A percentile compares a stretch with the other conserved stretches of the same genome.
Evolutionary conservation across 768 basidiomycete genomes (phyloP).

Genomic region (Suillus subaureus): DNA sequence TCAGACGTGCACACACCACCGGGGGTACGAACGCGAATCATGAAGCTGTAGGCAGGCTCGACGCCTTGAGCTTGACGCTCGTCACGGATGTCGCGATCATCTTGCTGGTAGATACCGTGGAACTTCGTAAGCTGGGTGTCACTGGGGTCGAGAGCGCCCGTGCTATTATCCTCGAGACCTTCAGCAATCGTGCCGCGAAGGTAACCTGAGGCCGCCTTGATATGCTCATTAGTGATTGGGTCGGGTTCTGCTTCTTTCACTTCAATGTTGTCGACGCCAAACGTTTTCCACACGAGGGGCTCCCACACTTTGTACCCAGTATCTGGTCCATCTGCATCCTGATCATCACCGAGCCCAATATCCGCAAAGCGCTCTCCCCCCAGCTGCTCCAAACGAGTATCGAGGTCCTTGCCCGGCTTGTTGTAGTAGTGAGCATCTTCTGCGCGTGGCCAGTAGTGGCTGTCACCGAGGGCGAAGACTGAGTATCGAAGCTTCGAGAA

Average conservation of each 20-base stretch:
- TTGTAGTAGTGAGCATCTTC: conserved; percentile 99
- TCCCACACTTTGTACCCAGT: conserved; percentile 99
- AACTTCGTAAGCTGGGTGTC: conserved; percentile 98
- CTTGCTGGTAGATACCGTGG: conserved; percentile 95
- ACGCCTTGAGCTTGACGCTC: conserved; percentile 90
- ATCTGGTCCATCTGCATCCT: conserved; percentile 93
- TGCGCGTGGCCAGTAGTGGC: conserved; percentile 97
- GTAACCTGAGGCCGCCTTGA: conserved; percentile 94
- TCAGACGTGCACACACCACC: conserved; percentile 90
- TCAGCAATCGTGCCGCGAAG: conserved; percentile 94
- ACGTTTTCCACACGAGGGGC: conserved; percentile 86
- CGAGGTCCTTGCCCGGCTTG: conserved; percentile 91
- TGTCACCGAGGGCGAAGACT: conserved; percentile 97
- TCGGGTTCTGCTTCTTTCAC: conserved; percentile 93
- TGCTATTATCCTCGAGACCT: conserved; percentile 82
- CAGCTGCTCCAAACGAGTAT: conserved; percentile 74
- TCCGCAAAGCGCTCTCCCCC: conserved; percentile 75
- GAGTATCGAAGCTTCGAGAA: conserved; percentile 70
- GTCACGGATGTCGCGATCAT: conserved; percentile 97
- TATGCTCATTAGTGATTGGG: conserved; percentile 98
- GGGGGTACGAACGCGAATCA: conserved; percentile 97
- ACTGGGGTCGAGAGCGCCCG: conserved; percentile 87
- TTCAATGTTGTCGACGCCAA: conserved; percentile 89
- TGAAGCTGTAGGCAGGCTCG: conserved; percentile 96
- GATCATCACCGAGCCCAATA: conserved; percentile 92